phyloP scores from a whole-genome alignment of 176 grass and related monocot species.

The Aegilops umbellulata region DNA sequence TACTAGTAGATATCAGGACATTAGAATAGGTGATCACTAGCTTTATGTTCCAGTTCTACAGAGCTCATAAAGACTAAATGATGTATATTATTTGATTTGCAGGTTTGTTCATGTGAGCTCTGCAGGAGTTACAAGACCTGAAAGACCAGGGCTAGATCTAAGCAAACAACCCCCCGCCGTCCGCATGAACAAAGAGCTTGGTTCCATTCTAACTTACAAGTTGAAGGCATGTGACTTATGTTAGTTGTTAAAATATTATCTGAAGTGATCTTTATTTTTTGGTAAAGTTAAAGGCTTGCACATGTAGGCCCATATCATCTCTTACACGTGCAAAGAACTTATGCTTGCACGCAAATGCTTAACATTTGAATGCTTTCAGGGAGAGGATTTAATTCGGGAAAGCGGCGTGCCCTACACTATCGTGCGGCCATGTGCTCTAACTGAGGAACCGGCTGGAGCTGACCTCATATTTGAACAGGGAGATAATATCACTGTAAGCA shows the following conservation, averaged over 20 bases:
- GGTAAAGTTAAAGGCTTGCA: not conserved
- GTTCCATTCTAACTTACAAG: slow-evolving; percentile 91
- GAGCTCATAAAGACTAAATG: not conserved
- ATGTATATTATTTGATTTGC: slow-evolving; percentile 15
- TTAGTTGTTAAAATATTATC: not conserved
- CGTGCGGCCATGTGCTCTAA: slow-evolving; percentile 85
- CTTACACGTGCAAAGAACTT: slow-evolving; percentile 23
- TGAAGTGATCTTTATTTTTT: not conserved
- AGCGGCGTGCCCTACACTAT: slow-evolving; percentile 77
- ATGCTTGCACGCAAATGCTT: slow-evolving; percentile 28
- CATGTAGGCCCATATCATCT: not conserved
- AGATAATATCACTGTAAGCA: slow-evolving; percentile 89
- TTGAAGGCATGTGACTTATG: slow-evolving; percentile 55
- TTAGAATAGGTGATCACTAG: not conserved
- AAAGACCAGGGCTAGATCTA: slow-evolving; percentile 91
- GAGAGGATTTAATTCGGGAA: slow-evolving; percentile 94
- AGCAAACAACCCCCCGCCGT: slow-evolving; percentile 97
- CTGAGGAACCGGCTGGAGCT: slow-evolving; percentile 92
- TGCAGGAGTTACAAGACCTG: slow-evolving; percentile 93
- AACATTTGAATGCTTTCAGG: slow-evolving; percentile 37
- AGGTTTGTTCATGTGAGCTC: slow-evolving; percentile 95
- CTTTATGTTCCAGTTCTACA: not conserved
- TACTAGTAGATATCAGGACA: slow-evolving; percentile 23
- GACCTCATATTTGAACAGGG: slow-evolving; percentile 98
- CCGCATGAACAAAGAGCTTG: slow-evolving; percentile 94